Base-by-base conservation (phyloP, 2,329 filamentous ascomycete species). In the Ascochyta fabae region DNA sequence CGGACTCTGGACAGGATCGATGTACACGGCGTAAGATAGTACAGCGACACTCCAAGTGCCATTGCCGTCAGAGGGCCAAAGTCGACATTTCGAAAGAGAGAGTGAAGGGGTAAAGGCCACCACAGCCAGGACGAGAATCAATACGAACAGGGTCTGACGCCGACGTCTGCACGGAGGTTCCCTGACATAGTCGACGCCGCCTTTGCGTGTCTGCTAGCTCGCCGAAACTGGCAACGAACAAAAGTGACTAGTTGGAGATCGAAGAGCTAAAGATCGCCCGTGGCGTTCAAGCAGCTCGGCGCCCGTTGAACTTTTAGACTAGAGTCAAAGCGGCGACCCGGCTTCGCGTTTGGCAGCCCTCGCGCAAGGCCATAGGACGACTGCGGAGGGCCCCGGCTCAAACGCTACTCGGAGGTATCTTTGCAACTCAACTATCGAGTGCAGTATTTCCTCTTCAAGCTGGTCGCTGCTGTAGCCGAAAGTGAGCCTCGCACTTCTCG, bases 261-360 rank as follows among this genome's bases (percentile, higher is more conserved):
- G 61, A 61, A 68, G 52, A 61, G 55, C 53, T 59, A 55, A 56
- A 47, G 51, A 66, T 61, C 64, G 56, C 54, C 59, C 62, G 67
- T 66, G 59, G 59, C 59, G 61, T 62, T 58, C 53, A 64, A 55
- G 59, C 58, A 66, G 64, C 64, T 64, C 67, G 49, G 65, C 66
- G 61, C 64, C 67, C 65, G 66, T 69, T 72, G 65, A 58, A 58
- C 62, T 61, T 62, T 62, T 55, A 58, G 60, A 64, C 62, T 68
- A 66, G 62, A 62, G 43, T 51, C 55, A 48, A 61, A 55, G 59
- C 49, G 58, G 59, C 67, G 61, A 61, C 53, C 57, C 58, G 56
- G 53, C 58, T 47, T 56, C 46, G 56, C 56, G 53, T 59, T 31
- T 58, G 47, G 51, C 55, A 54, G 58, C 49, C 57, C 56, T 56